A percentile compares a stretch with the other conserved stretches of the same genome.
Conservation (phyloP, 257 asterid species). For the Salvia hispanica region DNA sequence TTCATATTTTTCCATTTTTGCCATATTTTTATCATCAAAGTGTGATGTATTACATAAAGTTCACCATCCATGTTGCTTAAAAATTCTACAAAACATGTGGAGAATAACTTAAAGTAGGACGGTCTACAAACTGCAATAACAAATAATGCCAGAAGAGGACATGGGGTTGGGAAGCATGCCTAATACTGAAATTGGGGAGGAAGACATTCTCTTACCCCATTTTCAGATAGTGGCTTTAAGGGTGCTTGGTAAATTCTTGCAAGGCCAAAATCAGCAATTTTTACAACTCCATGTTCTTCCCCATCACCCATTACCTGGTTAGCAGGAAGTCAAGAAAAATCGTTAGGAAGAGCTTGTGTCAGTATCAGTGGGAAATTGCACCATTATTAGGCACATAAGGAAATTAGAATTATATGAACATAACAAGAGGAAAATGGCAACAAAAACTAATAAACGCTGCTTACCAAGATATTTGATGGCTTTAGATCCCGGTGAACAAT, state of each 20-base stretch:
- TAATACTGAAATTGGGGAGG: constrained; percentile 4
- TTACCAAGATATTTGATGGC: constrained; percentile 97
- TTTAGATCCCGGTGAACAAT: constrained; percentile 95
- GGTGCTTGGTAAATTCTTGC: constrained; percentile 98
- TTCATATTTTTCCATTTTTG: constrained; percentile 8
- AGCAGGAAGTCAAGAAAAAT: constrained; percentile 26
- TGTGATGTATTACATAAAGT: constrained; percentile 13
- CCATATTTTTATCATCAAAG: constrained; percentile 8
- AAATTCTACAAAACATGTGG: constrained; percentile 13
- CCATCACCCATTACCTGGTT: constrained; percentile 98
- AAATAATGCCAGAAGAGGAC: constrained; percentile 11
- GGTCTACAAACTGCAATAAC: constrained; percentile 1
- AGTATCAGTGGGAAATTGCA: constrained; percentile 3
- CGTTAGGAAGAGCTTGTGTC: constrained; percentile 22
- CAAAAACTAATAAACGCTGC: constrained; percentile 16
- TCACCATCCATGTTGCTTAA: constrained; percentile 3
- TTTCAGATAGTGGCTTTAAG: constrained; percentile 76
- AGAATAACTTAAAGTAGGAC: not conserved
- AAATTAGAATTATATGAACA: constrained; percentile 2
- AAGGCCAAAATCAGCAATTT: constrained; percentile 97
- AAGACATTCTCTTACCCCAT: constrained; percentile 68
- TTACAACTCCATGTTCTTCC: constrained; percentile 95
- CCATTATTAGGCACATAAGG: constrained; percentile 4
- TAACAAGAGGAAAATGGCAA: constrained; percentile 16
- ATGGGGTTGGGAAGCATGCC: not conserved